These are phyloP conservation scores for Dorcoceras hygrometricum DNA, from an alignment of 257 asterid species.

Conservation along the genomic window DNA sequence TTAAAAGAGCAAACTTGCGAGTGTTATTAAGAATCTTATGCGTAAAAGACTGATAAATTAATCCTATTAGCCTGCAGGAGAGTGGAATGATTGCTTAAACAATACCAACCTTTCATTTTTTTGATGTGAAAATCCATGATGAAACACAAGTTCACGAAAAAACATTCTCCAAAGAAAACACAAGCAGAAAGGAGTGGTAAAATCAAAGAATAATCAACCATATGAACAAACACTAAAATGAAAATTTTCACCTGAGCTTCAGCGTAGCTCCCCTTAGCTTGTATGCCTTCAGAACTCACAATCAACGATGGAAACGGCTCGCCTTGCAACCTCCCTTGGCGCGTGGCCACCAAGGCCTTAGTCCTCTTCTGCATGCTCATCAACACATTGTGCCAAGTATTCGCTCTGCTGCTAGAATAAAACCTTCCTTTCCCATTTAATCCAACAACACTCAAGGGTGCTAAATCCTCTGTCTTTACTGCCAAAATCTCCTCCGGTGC, in stretches of 20 bases:
- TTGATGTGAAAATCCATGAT: neutral
- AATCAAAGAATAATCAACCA: neutral
- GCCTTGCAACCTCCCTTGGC: slow-evolving; percentile 50
- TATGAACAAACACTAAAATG: neutral
- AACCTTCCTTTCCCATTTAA: slow-evolving; percentile 42
- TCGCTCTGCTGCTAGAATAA: slow-evolving; percentile 52
- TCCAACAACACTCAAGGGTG: slow-evolving; percentile 52
- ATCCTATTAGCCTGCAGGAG: neutral
- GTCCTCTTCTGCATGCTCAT: slow-evolving; percentile 87
- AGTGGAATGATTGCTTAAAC: slow-evolving; percentile 13
- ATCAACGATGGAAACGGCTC: slow-evolving; percentile 75
- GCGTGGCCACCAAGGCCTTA: slow-evolving; percentile 58
- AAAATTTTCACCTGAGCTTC: slow-evolving; percentile 71
- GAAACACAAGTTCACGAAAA: slow-evolving; percentile 24
- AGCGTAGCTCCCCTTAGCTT: slow-evolving; percentile 88
- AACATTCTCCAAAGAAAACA: neutral
- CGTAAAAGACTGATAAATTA: neutral
- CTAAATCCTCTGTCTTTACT: slow-evolving; percentile 72
- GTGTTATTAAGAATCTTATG: neutral
- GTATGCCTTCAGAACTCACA: slow-evolving; percentile 56
- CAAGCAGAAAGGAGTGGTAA: slow-evolving; percentile 4
- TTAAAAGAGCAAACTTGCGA: neutral
- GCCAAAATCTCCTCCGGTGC: slow-evolving; percentile 60
- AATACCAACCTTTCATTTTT: too few relatives aligned
- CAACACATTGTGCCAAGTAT: slow-evolving; percentile 95